Conservation (phyloP, 106 monocot species). For the Dendrobium officinale region DNA sequence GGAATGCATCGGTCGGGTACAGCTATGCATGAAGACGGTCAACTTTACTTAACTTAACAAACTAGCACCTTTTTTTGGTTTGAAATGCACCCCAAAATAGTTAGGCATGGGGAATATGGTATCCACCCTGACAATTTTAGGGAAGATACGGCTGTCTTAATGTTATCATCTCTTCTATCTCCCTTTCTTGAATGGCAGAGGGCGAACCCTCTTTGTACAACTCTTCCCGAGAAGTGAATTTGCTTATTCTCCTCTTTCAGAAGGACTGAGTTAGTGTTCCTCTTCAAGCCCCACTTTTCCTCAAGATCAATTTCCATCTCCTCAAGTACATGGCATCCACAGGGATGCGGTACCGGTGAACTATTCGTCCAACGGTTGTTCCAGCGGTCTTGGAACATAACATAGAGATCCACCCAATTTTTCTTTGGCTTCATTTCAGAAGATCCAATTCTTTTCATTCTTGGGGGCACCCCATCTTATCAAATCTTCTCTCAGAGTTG, state of each 20-base stretch:
- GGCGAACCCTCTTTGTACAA: background rate
- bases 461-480: background rate
- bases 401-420: slow-evolving; percentile 5
- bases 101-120: background rate
- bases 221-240: background rate
- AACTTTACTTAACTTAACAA: background rate
- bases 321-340: background rate
- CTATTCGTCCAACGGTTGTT: background rate
- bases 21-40: slow-evolving; percentile 3
- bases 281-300: background rate
- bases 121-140: background rate
- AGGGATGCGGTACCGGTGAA: background rate
- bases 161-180: background rate
- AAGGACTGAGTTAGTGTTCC: background rate
- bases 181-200: background rate
- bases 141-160: background rate
- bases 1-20: background rate
- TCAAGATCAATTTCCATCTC: too few relatives aligned
- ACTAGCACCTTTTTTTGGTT: too few relatives aligned
- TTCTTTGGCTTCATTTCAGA: slow-evolving; percentile 4
- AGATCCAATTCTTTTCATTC: slow-evolving; percentile 10
- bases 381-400: slow-evolving; percentile 7
- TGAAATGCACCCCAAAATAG: background rate
- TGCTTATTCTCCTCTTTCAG: background rate
- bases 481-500: background rate